phyloP scores from a whole-genome alignment of 202 grass and related monocot genomes.

The Zizania palustris region DNA sequence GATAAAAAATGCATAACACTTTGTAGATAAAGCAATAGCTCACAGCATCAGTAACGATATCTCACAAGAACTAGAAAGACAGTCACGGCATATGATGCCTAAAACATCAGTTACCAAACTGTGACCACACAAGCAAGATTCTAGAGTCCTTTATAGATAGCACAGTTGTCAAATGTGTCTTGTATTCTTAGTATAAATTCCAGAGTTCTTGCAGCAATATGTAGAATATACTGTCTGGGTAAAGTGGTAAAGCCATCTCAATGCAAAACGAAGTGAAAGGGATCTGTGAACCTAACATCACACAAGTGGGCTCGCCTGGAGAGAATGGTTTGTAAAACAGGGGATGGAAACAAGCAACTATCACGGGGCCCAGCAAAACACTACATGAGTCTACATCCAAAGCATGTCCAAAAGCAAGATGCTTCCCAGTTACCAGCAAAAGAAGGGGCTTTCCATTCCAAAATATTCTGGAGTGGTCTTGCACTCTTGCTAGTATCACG shows the following conservation, averaged over 20 bases:
- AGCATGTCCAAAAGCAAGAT: constrained; percentile 50
- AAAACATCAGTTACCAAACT: constrained; percentile 21
- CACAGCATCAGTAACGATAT: not conserved
- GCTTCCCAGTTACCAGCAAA: constrained; percentile 43
- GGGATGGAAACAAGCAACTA: constrained; percentile 19
- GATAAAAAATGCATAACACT: constrained; percentile 15
- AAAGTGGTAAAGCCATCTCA: constrained; percentile 30
- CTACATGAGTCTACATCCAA: constrained; percentile 33
- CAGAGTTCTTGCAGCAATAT: constrained; percentile 29
- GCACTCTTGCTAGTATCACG: constrained; percentile 23
- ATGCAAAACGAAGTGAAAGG: constrained; percentile 44
- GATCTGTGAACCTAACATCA: constrained; percentile 29
- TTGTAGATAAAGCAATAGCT: not conserved
- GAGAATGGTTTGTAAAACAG: constrained; percentile 20
- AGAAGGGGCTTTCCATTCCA: constrained; percentile 4
- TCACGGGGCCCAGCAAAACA: constrained; percentile 38
- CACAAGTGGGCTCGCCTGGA: constrained; percentile 36
- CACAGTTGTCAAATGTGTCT: constrained; percentile 3
- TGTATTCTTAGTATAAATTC: constrained; percentile 5
- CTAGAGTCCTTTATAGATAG: constrained; percentile 25
- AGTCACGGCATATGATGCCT: not conserved
- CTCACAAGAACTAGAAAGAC: not conserved
- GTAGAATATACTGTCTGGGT: constrained; percentile 38
- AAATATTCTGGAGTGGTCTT: not conserved
- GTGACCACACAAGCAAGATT: constrained; percentile 12